These are phyloP conservation scores for Neurospora sp. DNA, from an alignment of 495 filamentous ascomycete species.

Conservation along the genomic window DNA sequence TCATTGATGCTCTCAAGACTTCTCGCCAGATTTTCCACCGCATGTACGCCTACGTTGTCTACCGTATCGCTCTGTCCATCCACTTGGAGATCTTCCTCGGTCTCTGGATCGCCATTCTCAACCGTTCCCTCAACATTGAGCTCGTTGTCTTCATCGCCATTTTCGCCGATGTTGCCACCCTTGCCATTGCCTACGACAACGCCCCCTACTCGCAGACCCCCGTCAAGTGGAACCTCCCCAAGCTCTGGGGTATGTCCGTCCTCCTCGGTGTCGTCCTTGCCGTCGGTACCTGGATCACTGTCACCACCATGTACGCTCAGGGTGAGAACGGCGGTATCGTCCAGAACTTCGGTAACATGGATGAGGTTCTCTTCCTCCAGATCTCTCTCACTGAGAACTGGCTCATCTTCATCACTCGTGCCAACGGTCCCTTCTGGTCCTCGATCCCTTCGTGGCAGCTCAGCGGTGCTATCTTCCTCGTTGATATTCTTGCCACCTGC, in stretches of 20 bases:
- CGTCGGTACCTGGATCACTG: slow-evolving; percentile 72
- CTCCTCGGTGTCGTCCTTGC: slow-evolving; percentile 74
- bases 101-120: slow-evolving; percentile 80
- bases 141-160: slow-evolving; percentile 90
- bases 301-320: slow-evolving; percentile 64
- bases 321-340: slow-evolving; percentile 67
- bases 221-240: slow-evolving; percentile 90
- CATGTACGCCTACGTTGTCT: slow-evolving; percentile 95
- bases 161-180: slow-evolving; percentile 86
- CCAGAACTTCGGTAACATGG: slow-evolving; percentile 73
- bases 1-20: slow-evolving; percentile 88
- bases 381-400: slow-evolving; percentile 90
- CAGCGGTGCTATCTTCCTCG: slow-evolving; percentile 60
- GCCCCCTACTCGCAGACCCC: slow-evolving; percentile 78
- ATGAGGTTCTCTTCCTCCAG: slow-evolving; percentile 79
- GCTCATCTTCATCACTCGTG: slow-evolving; percentile 93
- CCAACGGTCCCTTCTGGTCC: slow-evolving; percentile 78
- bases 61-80: slow-evolving; percentile 87
- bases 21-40: slow-evolving; percentile 94
- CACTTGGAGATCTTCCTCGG: slow-evolving; percentile 86
- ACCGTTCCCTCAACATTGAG: slow-evolving; percentile 73
- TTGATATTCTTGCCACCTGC: slow-evolving; percentile 73
- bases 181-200: slow-evolving; percentile 90
- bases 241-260: slow-evolving; percentile 85
- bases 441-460: slow-evolving; percentile 78